Base-by-base conservation (phyloP, 1,139 yeast genomes). In the Yamadazyma siamensis region DNA sequence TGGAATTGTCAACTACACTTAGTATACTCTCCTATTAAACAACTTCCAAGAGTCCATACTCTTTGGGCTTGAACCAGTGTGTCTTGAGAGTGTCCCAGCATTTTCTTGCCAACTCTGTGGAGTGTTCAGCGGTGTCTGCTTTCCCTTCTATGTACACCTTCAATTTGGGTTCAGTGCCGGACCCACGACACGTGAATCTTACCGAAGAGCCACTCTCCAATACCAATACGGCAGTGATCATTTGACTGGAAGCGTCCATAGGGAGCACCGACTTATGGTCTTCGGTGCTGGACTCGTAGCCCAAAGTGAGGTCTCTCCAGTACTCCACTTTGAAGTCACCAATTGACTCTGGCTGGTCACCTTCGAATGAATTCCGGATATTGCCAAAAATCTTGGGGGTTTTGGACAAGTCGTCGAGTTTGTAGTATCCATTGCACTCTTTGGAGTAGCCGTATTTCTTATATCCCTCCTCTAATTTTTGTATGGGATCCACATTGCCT, bases 161-260 rank as follows among this genome's bases (percentile, higher is more conserved):
- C 39, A 91, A 64, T 50, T 91, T 91, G 3, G 97, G 97, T 52
- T 91, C 98, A 0, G 98, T 91, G 7, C 98, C 98, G 4, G 96
- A 86, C 0, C 97, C 96, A 30, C 98, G 70, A 29, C 86, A 79
- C 0, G 97, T 89, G 52, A 89, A 81, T 25, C 95, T 62, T 2
- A 87, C 77, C 2, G 13, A 13, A 6, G 20, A 23, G 11, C 13
- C 15, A 4, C 15, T n/a, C 43, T 25, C 11, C 13, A 41, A 22
- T 21, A 39, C 34, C 26, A 75, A 46, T 7, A 55, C 56, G 1
- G 73, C 82, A 0, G 96, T 87, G 39, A 91, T 81, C 97, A 91
- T 91, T 47, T 91, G 95, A 0, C 95, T 77, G 1, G 63, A 48
- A 0, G 80, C 53, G 36, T 89, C 94, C 2, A 71, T 71, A 0